These are phyloP conservation scores for Chenopodium suecicum DNA, from an alignment of 148 eudicot species.

Conservation along the genomic window DNA sequence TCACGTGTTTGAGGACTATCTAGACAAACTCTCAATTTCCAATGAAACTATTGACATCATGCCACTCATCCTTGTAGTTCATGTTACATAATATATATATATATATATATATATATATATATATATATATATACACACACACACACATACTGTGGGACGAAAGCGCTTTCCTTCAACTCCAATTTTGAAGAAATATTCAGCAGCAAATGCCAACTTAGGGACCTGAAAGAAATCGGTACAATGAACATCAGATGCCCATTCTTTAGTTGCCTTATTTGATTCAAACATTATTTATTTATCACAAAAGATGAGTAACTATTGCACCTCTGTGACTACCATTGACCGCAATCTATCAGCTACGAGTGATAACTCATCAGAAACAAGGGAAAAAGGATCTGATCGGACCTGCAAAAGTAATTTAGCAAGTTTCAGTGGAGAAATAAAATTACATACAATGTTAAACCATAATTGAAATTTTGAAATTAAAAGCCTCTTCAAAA, in stretches of 20 bases:
- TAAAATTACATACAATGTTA: no score
- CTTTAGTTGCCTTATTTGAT: not conserved
- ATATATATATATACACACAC: no score
- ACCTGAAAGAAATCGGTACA: slow-evolving; percentile 48
- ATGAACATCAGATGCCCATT: slow-evolving; percentile 6
- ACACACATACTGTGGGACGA: slow-evolving; percentile 73
- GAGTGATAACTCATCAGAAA: slow-evolving; percentile 73
- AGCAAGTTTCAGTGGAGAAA: slow-evolving; percentile 4
- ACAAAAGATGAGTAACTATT: not conserved
- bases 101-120: no score
- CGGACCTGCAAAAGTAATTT: slow-evolving; percentile 50
- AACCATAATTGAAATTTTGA: no score
- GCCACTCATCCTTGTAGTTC: not conserved
- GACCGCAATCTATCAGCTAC: slow-evolving; percentile 71
- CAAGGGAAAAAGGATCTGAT: slow-evolving; percentile 82
- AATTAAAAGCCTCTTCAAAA: no score
- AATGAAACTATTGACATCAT: not conserved
- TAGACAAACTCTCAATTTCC: not conserved
- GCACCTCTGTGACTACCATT: slow-evolving; percentile 90
- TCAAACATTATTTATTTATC: slow-evolving; percentile 4
- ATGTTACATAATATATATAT: not conserved
- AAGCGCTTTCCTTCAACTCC: slow-evolving; percentile 97
- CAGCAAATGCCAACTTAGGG: slow-evolving; percentile 93
- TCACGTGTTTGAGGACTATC: not conserved
- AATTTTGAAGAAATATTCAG: slow-evolving; percentile 84